Evolutionary conservation across 768 basidiomycete genomes (phyloP), one percentile per base, ranked within the genome.

Genomic region (Tricholoma furcatifolium): DNA sequence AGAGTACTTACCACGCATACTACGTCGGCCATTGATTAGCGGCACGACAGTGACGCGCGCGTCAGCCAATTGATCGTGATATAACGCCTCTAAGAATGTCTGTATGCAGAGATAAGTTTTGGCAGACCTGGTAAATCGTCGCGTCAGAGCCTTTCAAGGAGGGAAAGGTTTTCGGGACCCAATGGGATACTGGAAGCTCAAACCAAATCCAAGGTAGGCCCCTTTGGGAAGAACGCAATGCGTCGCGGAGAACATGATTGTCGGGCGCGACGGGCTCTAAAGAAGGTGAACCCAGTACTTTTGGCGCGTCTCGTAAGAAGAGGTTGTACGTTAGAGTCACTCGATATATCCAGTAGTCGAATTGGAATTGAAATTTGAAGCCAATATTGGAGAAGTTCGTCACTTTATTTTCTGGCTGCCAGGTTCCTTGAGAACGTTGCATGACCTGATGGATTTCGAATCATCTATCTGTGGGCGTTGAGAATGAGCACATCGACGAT

Each of bases 161-260:
- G 30, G 24, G 24, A 34, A 46, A 12, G 6, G 31, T 36, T 17
- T 41, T 34, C 52, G 50, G 72, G 47, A 20, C n/a, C 8, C 14
- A 18, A 49, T 18, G 2, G 73, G 70, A 51, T 78, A 79, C 47
- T 60, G 56, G 59, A 74, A 68, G 1, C 57, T 58, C 9, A 79
- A 61, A 6, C 70, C 69, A 43, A 78, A 81, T 1, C 67, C 72
- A 15, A 80, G 62, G 12, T 50, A 58, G 1, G 76, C 75, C 2
- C 77, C 75, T 1, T 69, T 23, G 0, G 74, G 69, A 6, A 80
- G 61, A 53, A 1, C 51, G 67, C 44, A 58, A 58, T 14, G 46
- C 38, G 17, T 45, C 47, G 12, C 52, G 54, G 23, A 55, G 51
- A n/a, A 43, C 11, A 18, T 23, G 14, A 9, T 58, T 58, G 8